Evolutionary conservation across 176 grass and related monocot genomes (phyloP), one percentile per base, ranked within the genome.

Genomic region (Oryza nivara): DNA sequence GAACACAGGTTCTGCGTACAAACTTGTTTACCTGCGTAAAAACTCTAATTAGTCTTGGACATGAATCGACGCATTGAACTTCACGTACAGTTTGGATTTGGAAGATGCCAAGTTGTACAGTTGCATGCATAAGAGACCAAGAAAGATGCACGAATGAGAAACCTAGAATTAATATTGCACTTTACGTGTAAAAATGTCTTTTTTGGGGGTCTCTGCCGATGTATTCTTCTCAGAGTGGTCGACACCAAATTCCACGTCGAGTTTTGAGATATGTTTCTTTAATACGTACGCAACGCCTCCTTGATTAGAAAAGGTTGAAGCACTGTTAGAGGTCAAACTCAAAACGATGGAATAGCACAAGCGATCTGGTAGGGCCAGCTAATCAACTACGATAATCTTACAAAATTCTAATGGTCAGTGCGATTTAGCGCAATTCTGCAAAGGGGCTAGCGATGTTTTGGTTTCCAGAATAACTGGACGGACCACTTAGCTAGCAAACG

Each of bases 201-300:
- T 47, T 70, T 36, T 28, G 7, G 1, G 1, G 9, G 32, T 86
- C 67, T 54, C 34, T 35, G 7, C 23, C 6, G 12, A 14, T 8
- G 15, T 47, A 14, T 52, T 66, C 20, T 67, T 54, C 46, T 16
- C 7, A 26, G 65, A 51, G 28, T 16, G 34, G 45, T 71, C 16
- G 73, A 67, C 72, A 68, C 44, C 88, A 58, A 43, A 28, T 66
- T 86, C 23, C 14, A 1, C 49, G 22, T 32, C 34, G 20, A 71
- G n/a, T 2, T 17, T 61, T 22, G 32, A 45, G 84, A 86, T 86
- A 82, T 61, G 74, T 38, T 90, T 78, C 79, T 86, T 67, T 67
- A 86, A 22, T 78, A 82, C 67, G 88, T 78, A 82, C 67, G 88
- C 78, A 78, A 77, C 67, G 58, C 12, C 67, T 28, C 60, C 34